Evolutionary conservation across 2,329 filamentous ascomycete species (phyloP), one percentile per base, ranked within the genome.

Genomic region (Septoria petroselini): DNA sequence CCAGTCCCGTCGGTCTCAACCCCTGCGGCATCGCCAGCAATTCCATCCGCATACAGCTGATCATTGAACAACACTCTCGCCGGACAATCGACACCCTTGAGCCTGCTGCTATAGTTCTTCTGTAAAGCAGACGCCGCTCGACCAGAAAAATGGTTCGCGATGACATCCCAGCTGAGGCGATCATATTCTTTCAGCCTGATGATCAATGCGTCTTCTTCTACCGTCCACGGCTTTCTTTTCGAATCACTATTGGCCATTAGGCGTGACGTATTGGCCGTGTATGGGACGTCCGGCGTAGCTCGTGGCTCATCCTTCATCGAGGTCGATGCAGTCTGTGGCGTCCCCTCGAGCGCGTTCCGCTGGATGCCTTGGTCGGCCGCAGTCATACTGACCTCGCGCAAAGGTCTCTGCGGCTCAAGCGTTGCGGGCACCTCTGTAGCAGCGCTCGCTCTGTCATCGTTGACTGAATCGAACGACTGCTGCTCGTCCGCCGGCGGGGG

Each of bases 81-180:
- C 0, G 66, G 63, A 31, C 70, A 64, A n/a, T 67, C 54, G n/a
- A 50, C 34, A 0, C 62, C 35, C 12, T 34, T 33, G 17, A 52
- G 21, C 15, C 23, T 48, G 23, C n/a, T 23, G 25, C 50, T 52
- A 43, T 63, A 61, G 7, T 54, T 57, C 27, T 53, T 57, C 38
- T 63, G 57, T 7, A 63, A 33, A 4, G 54, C 47, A n/a, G 51
- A 45, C 29, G 48, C 53, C 11, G 31, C 48, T 14, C 48, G 62
- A 3, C 53, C 38, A 0, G 67, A 64, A 27, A 55, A 49, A 30
- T 41, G 31, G 8, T 38, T 14, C 7, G 34, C 30, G 14, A 55
- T 49, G 17, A 25, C 31, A 9, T 41, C 33, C 53, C 49, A 55
- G 14, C 27, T 18, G 14, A 55, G 44, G 15, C 27, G 34, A 33